Percentiles rank a stretch among this genome's conserved stretches.
Evolutionary conservation across 2,329 filamentous ascomycete species (phyloP).

Genomic region (Fusarium liriodendri): DNA sequence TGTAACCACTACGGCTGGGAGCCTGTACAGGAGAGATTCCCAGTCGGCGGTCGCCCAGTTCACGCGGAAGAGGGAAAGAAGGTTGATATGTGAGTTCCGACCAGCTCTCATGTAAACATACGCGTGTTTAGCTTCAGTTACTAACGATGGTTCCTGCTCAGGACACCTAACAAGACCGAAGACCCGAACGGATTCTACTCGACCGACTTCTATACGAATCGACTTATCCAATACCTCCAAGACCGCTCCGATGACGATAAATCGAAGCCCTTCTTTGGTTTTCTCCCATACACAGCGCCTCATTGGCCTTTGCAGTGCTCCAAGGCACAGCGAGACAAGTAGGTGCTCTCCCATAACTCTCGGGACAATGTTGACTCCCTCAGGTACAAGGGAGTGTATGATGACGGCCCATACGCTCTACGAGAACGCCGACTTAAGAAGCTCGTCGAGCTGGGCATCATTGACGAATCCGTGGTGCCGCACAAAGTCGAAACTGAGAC

Average conservation of each 20-base stretch:
- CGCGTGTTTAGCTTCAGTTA: background rate
- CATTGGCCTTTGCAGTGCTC: constrained; percentile 73
- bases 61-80: constrained; percentile 9
- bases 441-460: constrained; percentile 66
- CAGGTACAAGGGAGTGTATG: background rate
- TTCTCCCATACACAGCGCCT: constrained; percentile 63
- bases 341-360: constrained; percentile 26
- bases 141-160: background rate
- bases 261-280: constrained; percentile 40
- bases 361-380: background rate
- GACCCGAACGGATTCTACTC: constrained; percentile 58
- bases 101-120: too few species aligned
- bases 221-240: constrained; percentile 54
- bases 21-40: constrained; percentile 19
- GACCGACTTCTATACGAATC: constrained; percentile 55
- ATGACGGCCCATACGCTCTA: constrained; percentile 41
- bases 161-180: constrained; percentile 42
- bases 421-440: constrained; percentile 61
- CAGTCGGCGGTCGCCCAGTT: background rate
- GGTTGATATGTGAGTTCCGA: constrained; percentile 11
- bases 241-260: constrained; percentile 38
- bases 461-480: constrained; percentile 59
- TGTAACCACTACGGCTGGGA: constrained; percentile 57
- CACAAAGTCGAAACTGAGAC: constrained; percentile 54
- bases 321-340: constrained; percentile 61